These are phyloP conservation scores for Candida takata DNA, from an alignment of 805 yeast species.

Conservation along the genomic window DNA sequence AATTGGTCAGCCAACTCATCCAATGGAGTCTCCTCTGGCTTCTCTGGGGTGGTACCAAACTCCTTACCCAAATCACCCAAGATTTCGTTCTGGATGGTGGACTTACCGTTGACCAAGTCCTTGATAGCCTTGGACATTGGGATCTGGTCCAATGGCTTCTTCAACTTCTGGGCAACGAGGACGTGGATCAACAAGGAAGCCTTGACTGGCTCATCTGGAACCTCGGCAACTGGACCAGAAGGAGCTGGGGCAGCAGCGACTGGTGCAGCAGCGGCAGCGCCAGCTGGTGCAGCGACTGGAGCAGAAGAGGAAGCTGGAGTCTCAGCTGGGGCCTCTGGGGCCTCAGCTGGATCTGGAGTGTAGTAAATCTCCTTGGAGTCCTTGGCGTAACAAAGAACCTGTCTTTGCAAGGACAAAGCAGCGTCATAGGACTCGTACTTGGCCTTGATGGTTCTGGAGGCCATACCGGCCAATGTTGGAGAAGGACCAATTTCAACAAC, in stretches of 20 bases:
- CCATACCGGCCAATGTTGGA: slow-evolving; percentile 98
- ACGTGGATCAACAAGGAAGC: slow-evolving; percentile 81
- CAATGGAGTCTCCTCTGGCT: slow-evolving; percentile 97
- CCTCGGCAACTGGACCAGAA: slow-evolving; percentile 74
- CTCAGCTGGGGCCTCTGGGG: slow-evolving; percentile 25
- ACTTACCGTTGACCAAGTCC: slow-evolving; percentile 97
- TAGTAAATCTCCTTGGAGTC: slow-evolving; percentile 96
- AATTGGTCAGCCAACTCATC: slow-evolving; percentile 92
- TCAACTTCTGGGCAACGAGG: slow-evolving; percentile 90
- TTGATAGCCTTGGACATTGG: slow-evolving; percentile 91
- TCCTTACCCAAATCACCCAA: slow-evolving; percentile 98
- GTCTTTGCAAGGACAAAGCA: slow-evolving; percentile 79
- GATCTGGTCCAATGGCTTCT: slow-evolving; percentile 79
- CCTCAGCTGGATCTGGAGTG: slow-evolving; percentile 66
- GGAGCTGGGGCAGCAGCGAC: slow-evolving; percentile 50
- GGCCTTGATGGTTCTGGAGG: slow-evolving; percentile 91
- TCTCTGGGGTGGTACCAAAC: slow-evolving; percentile 96
- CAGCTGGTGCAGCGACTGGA: slow-evolving; percentile 49
- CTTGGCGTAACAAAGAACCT: slow-evolving; percentile 90
- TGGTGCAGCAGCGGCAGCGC: slow-evolving; percentile 52
- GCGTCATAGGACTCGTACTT: slow-evolving; percentile 95
- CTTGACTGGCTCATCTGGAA: slow-evolving; percentile 85
- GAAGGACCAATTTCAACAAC: slow-evolving; percentile 99
- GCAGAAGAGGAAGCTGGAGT: slow-evolving; percentile 37
- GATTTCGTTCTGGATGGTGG: slow-evolving; percentile 97